phyloP scores from a whole-genome alignment of 2,329 filamentous ascomycete genomes.

The Venturia effusa region DNA sequence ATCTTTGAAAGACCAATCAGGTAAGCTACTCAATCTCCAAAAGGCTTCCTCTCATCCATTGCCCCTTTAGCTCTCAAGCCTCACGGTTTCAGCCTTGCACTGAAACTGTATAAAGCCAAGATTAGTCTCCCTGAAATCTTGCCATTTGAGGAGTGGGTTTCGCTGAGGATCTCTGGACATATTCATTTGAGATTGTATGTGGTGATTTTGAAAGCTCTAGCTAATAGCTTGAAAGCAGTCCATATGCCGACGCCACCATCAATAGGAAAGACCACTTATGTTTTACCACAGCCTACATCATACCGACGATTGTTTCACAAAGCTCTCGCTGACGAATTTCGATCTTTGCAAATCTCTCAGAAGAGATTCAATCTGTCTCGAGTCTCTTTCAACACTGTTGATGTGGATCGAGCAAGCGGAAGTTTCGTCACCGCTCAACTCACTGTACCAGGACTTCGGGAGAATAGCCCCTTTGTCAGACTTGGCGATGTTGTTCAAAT shows the following conservation, averaged over 20 bases:
- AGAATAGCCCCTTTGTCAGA: slow-evolving; percentile 22
- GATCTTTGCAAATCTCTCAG: background rate
- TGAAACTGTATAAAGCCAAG: no score
- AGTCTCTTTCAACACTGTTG: background rate
- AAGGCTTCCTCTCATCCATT: background rate
- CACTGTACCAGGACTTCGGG: slow-evolving; percentile 21
- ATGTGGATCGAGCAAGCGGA: background rate
- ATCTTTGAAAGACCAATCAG: background rate
- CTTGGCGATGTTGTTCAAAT: slow-evolving; percentile 23
- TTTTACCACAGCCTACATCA: background rate
- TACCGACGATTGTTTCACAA: background rate
- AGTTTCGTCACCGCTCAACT: background rate
- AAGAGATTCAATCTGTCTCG: background rate
- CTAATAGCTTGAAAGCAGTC: background rate
- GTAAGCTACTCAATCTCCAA: background rate
- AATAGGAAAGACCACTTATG: background rate
- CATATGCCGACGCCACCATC: background rate
- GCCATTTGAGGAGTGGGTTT: no score
- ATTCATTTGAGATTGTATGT: background rate
- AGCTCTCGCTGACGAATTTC: background rate
- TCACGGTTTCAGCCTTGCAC: background rate
- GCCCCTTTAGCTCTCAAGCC: background rate
- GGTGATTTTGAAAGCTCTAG: background rate
- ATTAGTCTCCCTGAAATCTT: no score
- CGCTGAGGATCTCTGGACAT: no score